Conservation (phyloP, 495 filamentous ascomycete species). For the Staphylotrichum tortipilum region DNA sequence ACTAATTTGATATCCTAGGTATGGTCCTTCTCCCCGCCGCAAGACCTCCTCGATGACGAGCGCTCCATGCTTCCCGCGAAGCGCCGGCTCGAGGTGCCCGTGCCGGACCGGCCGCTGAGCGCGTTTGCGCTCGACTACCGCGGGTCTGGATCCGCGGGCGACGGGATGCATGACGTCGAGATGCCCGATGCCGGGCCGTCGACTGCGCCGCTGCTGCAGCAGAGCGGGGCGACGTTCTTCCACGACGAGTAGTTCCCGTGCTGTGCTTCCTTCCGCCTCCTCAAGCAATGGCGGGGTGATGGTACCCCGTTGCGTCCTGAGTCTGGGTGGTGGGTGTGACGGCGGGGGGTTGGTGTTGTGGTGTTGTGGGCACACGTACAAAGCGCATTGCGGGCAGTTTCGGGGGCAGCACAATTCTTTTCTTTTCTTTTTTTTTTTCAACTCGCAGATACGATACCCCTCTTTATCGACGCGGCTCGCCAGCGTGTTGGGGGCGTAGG, state of each 20-base stretch:
- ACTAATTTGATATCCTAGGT: slow-evolving; percentile 50
- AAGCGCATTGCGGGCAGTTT: too few species aligned
- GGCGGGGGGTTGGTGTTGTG: too few species aligned
- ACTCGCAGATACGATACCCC: slow-evolving; percentile 2
- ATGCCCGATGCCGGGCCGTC: slow-evolving; percentile 43
- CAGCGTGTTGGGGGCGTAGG: too few species aligned
- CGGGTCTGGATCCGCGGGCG: slow-evolving; percentile 13
- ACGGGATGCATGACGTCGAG: slow-evolving; percentile 32
- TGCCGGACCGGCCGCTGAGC: slow-evolving; percentile 33
- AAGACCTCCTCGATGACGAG: slow-evolving; percentile 49
- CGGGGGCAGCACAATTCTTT: too few species aligned
- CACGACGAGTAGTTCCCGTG: slow-evolving; percentile 39
- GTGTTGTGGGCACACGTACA: too few species aligned
- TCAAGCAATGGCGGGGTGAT: too few species aligned
- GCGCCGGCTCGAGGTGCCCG: slow-evolving; percentile 24
- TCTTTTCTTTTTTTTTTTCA: background rate
- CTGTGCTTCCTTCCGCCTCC: too few species aligned
- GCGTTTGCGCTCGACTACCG: slow-evolving; percentile 28
- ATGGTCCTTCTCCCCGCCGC: slow-evolving; percentile 83
- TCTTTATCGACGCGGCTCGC: background rate
- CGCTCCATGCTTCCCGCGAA: slow-evolving; percentile 29
- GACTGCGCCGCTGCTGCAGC: slow-evolving; percentile 33
- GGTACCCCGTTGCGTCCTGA: too few species aligned
- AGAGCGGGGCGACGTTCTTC: slow-evolving; percentile 36
- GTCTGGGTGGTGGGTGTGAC: too few species aligned